Conservation (phyloP, 2,329 filamentous ascomycete species). For the Pseudomassariella vexata region DNA sequence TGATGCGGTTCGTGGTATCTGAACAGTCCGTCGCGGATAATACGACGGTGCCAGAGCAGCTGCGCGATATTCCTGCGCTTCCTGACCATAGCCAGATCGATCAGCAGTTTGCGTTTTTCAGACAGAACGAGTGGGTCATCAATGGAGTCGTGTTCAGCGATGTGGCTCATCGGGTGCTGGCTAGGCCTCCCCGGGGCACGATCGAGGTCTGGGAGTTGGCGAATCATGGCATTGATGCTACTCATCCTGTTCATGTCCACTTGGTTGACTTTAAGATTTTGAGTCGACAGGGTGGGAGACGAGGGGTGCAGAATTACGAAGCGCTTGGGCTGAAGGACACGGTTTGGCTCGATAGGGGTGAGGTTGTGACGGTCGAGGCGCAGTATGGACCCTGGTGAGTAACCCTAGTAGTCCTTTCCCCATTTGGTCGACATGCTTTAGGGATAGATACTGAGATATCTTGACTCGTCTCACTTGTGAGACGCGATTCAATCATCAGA, state of each 20-base stretch:
- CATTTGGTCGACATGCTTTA: no score
- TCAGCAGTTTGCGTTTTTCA: constrained; percentile 39
- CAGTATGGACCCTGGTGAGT: constrained; percentile 18
- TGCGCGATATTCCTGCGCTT: constrained; percentile 33
- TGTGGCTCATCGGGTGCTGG: constrained; percentile 40
- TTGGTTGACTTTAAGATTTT: constrained; percentile 53
- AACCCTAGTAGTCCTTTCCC: no score
- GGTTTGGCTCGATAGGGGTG: constrained; percentile 45
- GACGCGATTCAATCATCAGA: no score
- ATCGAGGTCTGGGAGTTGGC: constrained; percentile 44
- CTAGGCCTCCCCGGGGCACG: constrained; percentile 38
- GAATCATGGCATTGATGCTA: constrained; percentile 43
- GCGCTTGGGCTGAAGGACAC: constrained; percentile 47
- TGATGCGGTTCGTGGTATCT: constrained; percentile 46
- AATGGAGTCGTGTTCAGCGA: constrained; percentile 43
- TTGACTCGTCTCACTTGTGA: no score
- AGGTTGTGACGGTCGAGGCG: constrained; percentile 44
- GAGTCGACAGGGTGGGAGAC: constrained; percentile 35
- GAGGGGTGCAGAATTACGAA: constrained; percentile 45
- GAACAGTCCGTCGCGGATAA: constrained; percentile 25
- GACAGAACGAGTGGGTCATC: constrained; percentile 41
- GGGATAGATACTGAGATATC: no score
- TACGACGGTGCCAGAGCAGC: constrained; percentile 24
- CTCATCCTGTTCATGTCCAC: constrained; percentile 53
- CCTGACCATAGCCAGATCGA: constrained; percentile 28